phyloP scores from a whole-genome alignment of 441 rosid genomes.

The Pelargonium cotyledonis region DNA sequence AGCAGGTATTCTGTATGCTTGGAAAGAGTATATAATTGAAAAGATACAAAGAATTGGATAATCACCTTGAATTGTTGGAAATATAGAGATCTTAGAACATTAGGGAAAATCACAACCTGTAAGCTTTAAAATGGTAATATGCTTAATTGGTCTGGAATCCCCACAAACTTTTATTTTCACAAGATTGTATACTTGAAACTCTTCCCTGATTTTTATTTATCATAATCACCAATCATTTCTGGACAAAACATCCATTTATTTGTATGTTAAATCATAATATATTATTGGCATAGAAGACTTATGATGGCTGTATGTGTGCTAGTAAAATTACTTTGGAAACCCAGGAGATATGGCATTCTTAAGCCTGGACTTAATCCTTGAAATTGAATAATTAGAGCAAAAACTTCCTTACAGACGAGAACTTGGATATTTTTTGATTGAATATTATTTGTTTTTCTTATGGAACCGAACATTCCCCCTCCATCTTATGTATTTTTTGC shows the following conservation, averaged over 20 bases:
- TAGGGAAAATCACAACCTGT: too few species aligned
- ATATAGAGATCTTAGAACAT: too few species aligned
- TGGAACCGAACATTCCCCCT: not conserved
- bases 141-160: too few species aligned
- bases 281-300: not conserved
- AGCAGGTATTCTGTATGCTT: too few species aligned
- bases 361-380: not conserved
- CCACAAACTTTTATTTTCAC: too few species aligned
- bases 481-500: not conserved
- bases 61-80: too few species aligned
- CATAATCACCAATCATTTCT: not conserved
- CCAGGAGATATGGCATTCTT: constrained; percentile 1
- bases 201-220: not conserved
- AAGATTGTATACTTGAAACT: too few species aligned
- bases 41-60: not conserved
- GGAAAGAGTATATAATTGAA: too few species aligned
- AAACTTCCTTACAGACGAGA: not conserved
- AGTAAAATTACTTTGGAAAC: constrained; percentile 2
- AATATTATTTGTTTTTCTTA: not conserved
- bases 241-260: not conserved
- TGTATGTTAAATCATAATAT: not conserved
- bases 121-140: too few species aligned
- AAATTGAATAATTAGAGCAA: not conserved
- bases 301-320: not conserved
- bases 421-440: not conserved